A percentile compares a stretch with the other conserved stretches of the same genome.
phyloP scores from a whole-genome alignment of 2,329 filamentous ascomycete species.

The Fusarium veterinarium region DNA sequence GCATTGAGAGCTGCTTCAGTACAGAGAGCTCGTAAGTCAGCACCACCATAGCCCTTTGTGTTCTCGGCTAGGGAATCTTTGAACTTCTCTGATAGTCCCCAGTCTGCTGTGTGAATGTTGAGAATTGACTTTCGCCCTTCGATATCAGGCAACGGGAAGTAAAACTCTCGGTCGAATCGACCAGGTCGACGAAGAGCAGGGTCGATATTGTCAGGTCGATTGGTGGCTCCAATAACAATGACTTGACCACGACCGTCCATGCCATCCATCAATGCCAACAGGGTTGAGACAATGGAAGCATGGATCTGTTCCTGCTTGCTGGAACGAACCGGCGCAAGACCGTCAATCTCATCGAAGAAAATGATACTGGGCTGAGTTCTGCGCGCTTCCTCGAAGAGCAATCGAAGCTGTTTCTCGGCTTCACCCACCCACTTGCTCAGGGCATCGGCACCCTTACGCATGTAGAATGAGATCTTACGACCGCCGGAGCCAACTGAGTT shows the following conservation, averaged over 20 bases:
- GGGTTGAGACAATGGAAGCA: slow-evolving; percentile 93
- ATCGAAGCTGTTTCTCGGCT: slow-evolving; percentile 91
- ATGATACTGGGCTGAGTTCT: slow-evolving; percentile 98
- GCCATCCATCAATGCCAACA: slow-evolving; percentile 95
- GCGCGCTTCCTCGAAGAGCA: slow-evolving; percentile 94
- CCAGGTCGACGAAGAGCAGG: slow-evolving; percentile 94
- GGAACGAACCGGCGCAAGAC: slow-evolving; percentile 92
- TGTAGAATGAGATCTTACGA: slow-evolving; percentile 97
- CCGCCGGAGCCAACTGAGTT: slow-evolving; percentile 90
- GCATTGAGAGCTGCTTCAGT: slow-evolving; percentile 96
- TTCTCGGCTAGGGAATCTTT: slow-evolving; percentile 86
- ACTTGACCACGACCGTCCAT: slow-evolving; percentile 99
- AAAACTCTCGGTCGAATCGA: slow-evolving; percentile 97
- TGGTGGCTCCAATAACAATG: slow-evolving; percentile 98
- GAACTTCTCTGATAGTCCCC: slow-evolving; percentile 84
- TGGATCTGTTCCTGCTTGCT: slow-evolving; percentile 99
- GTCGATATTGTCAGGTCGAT: slow-evolving; percentile 95
- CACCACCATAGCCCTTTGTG: slow-evolving; percentile 97
- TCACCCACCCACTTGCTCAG: slow-evolving; percentile 99
- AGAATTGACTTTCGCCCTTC: slow-evolving; percentile 86
- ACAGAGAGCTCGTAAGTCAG: slow-evolving; percentile 91
- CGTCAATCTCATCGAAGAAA: slow-evolving; percentile 99
- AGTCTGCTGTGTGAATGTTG: slow-evolving; percentile 94
- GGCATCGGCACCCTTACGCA: slow-evolving; percentile 98
- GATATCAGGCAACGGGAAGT: slow-evolving; percentile 90